Conservation (phyloP, 2,329 filamentous ascomycete species). For the Geosmithia flava region DNA sequence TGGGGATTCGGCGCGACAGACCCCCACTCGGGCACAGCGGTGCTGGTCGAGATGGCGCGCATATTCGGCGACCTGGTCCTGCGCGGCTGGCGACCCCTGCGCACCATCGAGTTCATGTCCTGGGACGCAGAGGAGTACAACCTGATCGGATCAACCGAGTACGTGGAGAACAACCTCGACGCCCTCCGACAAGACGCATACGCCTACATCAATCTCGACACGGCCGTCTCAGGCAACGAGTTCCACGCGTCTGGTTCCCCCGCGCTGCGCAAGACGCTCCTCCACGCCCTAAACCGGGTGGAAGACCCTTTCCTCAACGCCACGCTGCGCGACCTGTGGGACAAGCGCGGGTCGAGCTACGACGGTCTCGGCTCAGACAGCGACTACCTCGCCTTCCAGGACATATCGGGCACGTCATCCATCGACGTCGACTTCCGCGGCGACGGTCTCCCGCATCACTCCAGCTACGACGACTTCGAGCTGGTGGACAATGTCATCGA, state of each 20-base stretch:
- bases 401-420: slow-evolving; percentile 79
- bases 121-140: slow-evolving; percentile 96
- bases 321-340: slow-evolving; percentile 66
- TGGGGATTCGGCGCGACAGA: slow-evolving; percentile 84
- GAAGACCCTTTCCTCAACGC: slow-evolving; percentile 59
- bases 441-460: slow-evolving; percentile 57
- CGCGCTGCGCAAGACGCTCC: slow-evolving; percentile 59
- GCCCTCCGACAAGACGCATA: slow-evolving; percentile 60
- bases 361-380: slow-evolving; percentile 61
- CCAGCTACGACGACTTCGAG: slow-evolving; percentile 80
- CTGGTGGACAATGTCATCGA: slow-evolving; percentile 76
- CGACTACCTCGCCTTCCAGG: slow-evolving; percentile 84
- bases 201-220: slow-evolving; percentile 86
- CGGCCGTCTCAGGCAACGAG: slow-evolving; percentile 61
- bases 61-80: slow-evolving; percentile 69
- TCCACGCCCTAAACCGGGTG: slow-evolving; percentile 63
- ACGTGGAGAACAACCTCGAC: slow-evolving; percentile 75
- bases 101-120: slow-evolving; percentile 93
- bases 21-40: slow-evolving; percentile 76
- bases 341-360: slow-evolving; percentile 46
- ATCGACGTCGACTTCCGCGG: slow-evolving; percentile 74
- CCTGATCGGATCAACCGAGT: slow-evolving; percentile 85
- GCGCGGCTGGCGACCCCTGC: slow-evolving; percentile 77
- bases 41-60: slow-evolving; percentile 80
- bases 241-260: slow-evolving; percentile 76